Base-by-base conservation (phyloP, 768 basidiomycete species). In the Podaxis sp. region DNA sequence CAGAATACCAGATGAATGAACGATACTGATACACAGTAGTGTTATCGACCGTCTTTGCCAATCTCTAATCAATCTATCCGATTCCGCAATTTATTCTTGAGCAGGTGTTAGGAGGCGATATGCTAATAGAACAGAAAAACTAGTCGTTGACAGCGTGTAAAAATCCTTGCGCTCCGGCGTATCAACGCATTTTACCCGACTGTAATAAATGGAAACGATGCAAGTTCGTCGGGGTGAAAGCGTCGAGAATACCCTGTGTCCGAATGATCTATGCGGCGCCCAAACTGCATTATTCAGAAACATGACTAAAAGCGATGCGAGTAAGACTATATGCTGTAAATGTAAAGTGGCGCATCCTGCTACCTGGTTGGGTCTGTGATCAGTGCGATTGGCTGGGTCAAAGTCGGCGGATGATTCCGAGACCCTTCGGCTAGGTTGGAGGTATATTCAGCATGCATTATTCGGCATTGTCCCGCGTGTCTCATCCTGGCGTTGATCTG, bases 61-160 rank as follows among this genome's bases (percentile, higher is more conserved):
- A 57, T 57, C 56, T 57, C 40, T 11, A 17, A 57, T 57, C 56
- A 57, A 57, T 57, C 56, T 12, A 13, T n/a, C 30, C 59, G 22
- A 17, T 7, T 40, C 33, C 15, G 5, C 5, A 26, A 4, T 52
- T 38, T 51, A 49, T 59, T 59, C 33, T 38, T 60, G 39, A 38
- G 24, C 13, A 40, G n/a, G 49, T 36, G 46, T 5, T 48, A 22
- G 15, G 5, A 36, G 17, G 44, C 57, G 57, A 36, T 33, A 11
- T 7, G n/a, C 15, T 26, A 36, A 30, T n/a, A 48, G 22, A 17
- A n/a, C 15, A 24, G 33, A 33, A 9, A 33, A 33, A 33, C 8
- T 38, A 19, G 46, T 13, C 7, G 38, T n/a, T 38, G 39, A 38
- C 49, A 60, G 38, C 51, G 39, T 40, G 51, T 42, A 52, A 33